Percentiles rank a stretch among this genome's conserved stretches.
Conservation (phyloP, 768 basidiomycete genomes). For the Leucosporidium yakuticum region DNA sequence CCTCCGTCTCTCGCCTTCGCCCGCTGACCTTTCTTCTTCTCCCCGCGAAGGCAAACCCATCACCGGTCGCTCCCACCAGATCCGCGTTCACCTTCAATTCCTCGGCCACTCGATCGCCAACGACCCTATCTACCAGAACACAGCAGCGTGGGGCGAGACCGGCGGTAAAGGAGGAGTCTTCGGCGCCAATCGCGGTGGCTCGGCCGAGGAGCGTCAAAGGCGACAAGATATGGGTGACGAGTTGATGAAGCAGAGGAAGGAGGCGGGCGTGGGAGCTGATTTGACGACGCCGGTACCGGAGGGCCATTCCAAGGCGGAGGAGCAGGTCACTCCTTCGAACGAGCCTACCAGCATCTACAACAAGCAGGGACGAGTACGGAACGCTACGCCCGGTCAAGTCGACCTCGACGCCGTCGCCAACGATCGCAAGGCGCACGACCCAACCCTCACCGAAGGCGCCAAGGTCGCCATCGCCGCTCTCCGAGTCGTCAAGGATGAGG, state of each 20-base stretch:
- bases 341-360: constrained; percentile 10
- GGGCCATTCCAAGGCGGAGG: constrained; percentile 8
- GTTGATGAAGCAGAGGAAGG: constrained; percentile 13
- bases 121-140: constrained; percentile 83
- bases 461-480: constrained; percentile 70
- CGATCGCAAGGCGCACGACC: constrained; percentile 50
- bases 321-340: constrained; percentile 1
- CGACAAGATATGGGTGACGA: constrained; percentile 29
- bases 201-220: neutral
- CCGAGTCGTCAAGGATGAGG: constrained; percentile 82
- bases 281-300: neutral
- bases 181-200: neutral
- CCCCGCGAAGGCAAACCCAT: constrained; percentile 62
- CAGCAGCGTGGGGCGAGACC: constrained; percentile 42
- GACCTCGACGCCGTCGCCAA: constrained; percentile 26
- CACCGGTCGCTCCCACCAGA: constrained; percentile 94
- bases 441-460: constrained; percentile 68
- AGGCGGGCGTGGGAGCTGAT: constrained; percentile 17
- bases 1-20: neutral
- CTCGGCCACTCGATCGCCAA: constrained; percentile 91
- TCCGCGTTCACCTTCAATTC: constrained; percentile 92
- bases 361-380: constrained; percentile 8
- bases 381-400: neutral
- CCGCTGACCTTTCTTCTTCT: neutral
- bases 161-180: constrained; percentile 37